phyloP scores from a whole-genome alignment of 352 stramenopile species.

The Phytophthora crassamura region DNA sequence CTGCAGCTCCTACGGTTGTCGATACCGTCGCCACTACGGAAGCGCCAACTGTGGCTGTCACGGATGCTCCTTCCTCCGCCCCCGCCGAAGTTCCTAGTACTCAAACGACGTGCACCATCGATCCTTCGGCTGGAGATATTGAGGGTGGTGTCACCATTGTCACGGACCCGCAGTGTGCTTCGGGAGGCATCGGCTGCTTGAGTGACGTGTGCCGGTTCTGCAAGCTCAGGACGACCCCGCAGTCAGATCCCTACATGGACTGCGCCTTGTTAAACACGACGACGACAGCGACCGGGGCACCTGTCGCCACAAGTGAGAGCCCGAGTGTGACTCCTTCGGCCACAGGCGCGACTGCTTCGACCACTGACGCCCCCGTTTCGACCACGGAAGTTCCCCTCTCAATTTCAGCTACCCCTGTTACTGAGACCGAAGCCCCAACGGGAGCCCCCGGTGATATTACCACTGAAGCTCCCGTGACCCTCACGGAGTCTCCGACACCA shows the following conservation, averaged over 20 bases:
- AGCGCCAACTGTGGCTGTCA: background rate
- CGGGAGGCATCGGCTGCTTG: slow-evolving; percentile 43
- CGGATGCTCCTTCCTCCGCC: background rate
- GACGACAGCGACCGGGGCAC: background rate
- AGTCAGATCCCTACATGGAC: slow-evolving; percentile 32
- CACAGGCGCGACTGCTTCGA: background rate
- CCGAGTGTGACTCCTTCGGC: background rate
- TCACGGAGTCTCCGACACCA: background rate
- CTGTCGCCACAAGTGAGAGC: slow-evolving; percentile 2
- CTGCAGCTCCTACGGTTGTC: background rate
- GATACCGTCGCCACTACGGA: background rate
- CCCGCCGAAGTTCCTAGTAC: background rate
- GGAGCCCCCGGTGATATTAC: background rate
- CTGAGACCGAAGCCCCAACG: background rate
- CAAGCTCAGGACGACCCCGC: slow-evolving; percentile 29
- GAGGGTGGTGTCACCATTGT: slow-evolving; percentile 36
- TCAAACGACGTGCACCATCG: slow-evolving; percentile 9
- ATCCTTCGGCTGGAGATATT: slow-evolving; percentile 31
- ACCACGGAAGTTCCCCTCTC: background rate
- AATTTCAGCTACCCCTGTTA: background rate
- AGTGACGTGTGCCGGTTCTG: slow-evolving; percentile 45
- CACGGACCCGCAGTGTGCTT: slow-evolving; percentile 31
- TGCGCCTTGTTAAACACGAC: slow-evolving; percentile 22
- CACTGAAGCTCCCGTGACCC: background rate
- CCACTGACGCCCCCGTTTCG: background rate